Evolutionary conservation across 768 basidiomycete species (phyloP).

Genomic region (Suillus lakei): DNA sequence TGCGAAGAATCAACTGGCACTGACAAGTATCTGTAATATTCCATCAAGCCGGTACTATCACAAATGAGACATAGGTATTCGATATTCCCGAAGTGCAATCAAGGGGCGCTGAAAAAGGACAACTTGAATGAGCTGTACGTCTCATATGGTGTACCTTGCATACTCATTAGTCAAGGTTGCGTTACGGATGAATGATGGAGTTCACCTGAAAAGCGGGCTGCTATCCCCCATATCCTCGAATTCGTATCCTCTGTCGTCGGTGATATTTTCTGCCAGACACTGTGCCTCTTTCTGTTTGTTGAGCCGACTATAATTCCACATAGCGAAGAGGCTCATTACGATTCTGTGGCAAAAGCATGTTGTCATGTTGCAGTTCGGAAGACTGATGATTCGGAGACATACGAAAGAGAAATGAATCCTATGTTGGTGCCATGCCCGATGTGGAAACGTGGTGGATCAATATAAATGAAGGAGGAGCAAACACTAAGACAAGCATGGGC

Average conservation of each 20-base stretch:
- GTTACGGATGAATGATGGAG: not conserved
- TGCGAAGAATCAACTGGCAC: not conserved
- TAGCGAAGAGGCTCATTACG: constrained; percentile 43
- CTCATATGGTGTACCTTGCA: not conserved
- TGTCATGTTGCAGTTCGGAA: constrained; percentile 19
- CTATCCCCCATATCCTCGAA: constrained; percentile 55
- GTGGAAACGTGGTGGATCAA: constrained; percentile 40
- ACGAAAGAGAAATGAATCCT: constrained; percentile 38
- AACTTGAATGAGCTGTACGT: not conserved
- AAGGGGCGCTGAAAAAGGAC: not conserved
- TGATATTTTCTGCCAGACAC: constrained; percentile 50
- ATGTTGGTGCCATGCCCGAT: constrained; percentile 42
- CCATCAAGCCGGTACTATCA: not conserved
- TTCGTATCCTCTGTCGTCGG: constrained; percentile 41
- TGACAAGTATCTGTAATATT: not conserved
- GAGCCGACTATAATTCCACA: constrained; percentile 52
- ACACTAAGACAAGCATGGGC: constrained; percentile 28
- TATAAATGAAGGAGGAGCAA: constrained; percentile 47
- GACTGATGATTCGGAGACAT: constrained; percentile 14
- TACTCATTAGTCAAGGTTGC: not conserved
- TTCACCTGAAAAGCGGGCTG: constrained; percentile 57
- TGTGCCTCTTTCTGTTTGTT: constrained; percentile 53
- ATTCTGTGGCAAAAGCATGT: constrained; percentile 43
- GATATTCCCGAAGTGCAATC: not conserved
- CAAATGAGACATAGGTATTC: not conserved